Conservation (phyloP, 2,329 filamentous ascomycete genomes). For the Neonectria coccinea region DNA sequence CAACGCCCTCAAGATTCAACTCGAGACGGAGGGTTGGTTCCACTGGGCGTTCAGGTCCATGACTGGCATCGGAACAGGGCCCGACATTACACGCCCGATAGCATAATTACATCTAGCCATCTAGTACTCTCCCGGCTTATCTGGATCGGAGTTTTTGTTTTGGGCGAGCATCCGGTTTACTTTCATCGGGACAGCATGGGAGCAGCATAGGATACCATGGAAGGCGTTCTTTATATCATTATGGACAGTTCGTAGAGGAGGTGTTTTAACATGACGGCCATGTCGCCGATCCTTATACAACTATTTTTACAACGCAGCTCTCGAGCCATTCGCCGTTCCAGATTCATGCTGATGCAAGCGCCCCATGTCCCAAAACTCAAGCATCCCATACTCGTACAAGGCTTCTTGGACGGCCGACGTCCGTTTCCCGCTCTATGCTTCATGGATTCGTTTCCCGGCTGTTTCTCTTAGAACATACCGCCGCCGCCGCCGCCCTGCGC, state of each 20-base stretch:
- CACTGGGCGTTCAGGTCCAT: constrained; percentile 73
- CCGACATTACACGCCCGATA: constrained; percentile 60
- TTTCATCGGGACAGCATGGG: constrained; percentile 6
- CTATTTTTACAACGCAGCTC: constrained; percentile 41
- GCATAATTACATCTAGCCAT: constrained; percentile 31
- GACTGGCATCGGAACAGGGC: constrained; percentile 70
- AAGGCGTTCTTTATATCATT: constrained; percentile 14
- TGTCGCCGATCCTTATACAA: constrained; percentile 39
- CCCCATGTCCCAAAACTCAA: constrained; percentile 35
- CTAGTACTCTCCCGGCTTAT: background rate
- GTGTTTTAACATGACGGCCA: constrained; percentile 33
- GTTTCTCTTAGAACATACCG: constrained; percentile 45
- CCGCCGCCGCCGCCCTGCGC: constrained; percentile 49
- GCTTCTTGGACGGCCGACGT: constrained; percentile 5
- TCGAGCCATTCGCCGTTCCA: constrained; percentile 29
- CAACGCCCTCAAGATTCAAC: constrained; percentile 70
- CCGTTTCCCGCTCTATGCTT: constrained; percentile 8
- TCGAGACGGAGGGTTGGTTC: constrained; percentile 73
- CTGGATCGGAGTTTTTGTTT: constrained; percentile 10
- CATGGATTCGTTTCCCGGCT: constrained; percentile 1
- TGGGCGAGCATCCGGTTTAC: constrained; percentile 26
- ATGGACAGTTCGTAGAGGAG: constrained; percentile 29
- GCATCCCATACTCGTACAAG: constrained; percentile 42
- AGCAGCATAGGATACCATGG: constrained; percentile 22
- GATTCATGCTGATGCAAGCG: constrained; percentile 34